Evolutionary conservation across 177 flowering plant genomes (phyloP), one percentile per base, ranked within the genome.

Genomic region (Tripterygium wilfordii): DNA sequence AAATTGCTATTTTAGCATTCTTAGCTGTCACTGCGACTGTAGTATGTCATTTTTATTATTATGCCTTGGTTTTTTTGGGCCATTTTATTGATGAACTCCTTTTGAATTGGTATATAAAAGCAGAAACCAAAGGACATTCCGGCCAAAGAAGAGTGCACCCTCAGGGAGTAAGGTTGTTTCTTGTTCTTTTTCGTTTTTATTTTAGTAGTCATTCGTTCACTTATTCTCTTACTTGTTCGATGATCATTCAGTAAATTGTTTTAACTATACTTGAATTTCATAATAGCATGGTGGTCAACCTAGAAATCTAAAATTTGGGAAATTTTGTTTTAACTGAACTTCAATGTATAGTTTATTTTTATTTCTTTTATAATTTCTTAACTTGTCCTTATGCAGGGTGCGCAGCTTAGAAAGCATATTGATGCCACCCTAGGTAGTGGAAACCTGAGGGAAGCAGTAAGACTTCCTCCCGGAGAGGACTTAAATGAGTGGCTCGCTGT

Each of bases 371-470:
- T 3, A 29, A 20, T 3, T 23, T 41, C 23, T 26, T 10, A 1
- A 5, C 31, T 51, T 54, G 24, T 32, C 16, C 19, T 56, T 24
- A n/a, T 80, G 68, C 74, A 94, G 99, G 97, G 99, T 50, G 99
- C 97, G 31, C 99, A 94, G 54, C 78, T 94, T 22, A 70, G 94
- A 61, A 70, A 87, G 82, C 97, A 90, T 60, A 94, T 94, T 65
- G 99, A 94, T 81, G 97, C 99, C 35, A 94, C 99, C 47, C 58
- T 94, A 16, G 99, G 99, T 37, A 94, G 99, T 71, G 99, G 99
- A 58, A 94, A 94, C 59, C 71, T 94, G 62, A 76, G 99, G 74
- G 99, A 94, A 76, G 99, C 99, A 18, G 99, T 94, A 30, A 76
- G 82, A 46, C 95, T 94, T 54, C 99, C 99, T 25, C 96, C 99